A percentile compares a stretch with the other conserved stretches of the same genome.
These are phyloP conservation scores for Fusarium sp. DNA, from an alignment of 2,329 filamentous ascomycete genomes.

Conservation along the genomic window DNA sequence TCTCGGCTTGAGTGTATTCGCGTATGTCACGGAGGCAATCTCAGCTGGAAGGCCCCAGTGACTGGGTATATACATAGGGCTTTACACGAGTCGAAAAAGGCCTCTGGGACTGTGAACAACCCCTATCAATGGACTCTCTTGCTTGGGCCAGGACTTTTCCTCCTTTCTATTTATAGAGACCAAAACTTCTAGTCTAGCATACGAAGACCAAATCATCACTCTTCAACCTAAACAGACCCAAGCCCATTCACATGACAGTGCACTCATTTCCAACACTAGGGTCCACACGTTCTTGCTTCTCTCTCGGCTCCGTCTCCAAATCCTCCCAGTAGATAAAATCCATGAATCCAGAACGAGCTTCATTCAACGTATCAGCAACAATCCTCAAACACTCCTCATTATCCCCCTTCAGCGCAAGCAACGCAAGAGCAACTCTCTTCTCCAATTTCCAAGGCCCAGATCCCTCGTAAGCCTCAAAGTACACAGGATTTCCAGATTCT, in stretches of 20 bases:
- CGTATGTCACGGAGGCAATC: no score
- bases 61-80: no score
- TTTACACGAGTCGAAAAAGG: no score
- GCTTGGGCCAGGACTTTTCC: no score
- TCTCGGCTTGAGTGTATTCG: slow-evolving; percentile 29
- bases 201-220: background rate
- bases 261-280: background rate
- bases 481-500: slow-evolving; percentile 32
- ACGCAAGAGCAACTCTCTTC: slow-evolving; percentile 2
- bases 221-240: background rate
- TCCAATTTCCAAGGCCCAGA: background rate
- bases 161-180: background rate
- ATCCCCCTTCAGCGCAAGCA: background rate
- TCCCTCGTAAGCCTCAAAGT: background rate
- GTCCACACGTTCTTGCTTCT: background rate
- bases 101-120: no score
- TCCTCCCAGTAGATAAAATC: slow-evolving; percentile 29
- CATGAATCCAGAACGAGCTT: background rate
- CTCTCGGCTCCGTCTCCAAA: background rate
- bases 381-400: slow-evolving; percentile 12
- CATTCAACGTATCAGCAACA: slow-evolving; percentile 1
- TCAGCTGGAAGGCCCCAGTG: no score
- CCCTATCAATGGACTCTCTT: no score
- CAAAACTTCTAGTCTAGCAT: background rate
- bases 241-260: background rate